Evolutionary conservation across 495 filamentous ascomycete species (phyloP).

Genomic region (Choiromyces venosus): DNA sequence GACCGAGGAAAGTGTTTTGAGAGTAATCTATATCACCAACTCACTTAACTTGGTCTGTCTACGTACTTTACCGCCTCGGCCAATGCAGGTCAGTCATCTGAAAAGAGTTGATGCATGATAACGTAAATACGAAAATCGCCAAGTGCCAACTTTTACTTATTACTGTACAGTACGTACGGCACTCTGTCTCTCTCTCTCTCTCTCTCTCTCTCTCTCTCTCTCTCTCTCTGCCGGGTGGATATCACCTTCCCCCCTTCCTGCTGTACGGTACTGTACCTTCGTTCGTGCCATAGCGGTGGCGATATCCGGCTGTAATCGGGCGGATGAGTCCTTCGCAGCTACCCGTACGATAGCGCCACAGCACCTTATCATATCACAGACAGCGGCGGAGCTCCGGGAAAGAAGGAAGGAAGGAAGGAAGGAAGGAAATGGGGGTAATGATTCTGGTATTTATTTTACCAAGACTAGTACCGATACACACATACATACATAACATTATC

Average conservation of each 20-base stretch:
- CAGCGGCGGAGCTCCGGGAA: not conserved
- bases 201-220: too few relatives aligned
- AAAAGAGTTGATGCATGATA: not conserved
- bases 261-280: too few relatives aligned
- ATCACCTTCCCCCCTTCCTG: not conserved
- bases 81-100: not conserved
- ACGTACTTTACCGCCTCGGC: not conserved
- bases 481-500: too few relatives aligned
- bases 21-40: not conserved
- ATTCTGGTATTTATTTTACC: not conserved
- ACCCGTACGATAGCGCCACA: not conserved
- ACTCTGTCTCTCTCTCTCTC: not conserved
- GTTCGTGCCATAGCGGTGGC: not conserved
- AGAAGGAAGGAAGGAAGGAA: not conserved
- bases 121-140: not conserved
- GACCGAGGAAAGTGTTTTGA: not conserved
- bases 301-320: not conserved
- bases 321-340: not conserved
- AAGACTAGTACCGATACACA: too few relatives aligned
- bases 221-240: not conserved
- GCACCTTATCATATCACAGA: not conserved
- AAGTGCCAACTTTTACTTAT: not conserved
- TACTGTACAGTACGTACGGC: not conserved
- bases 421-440: not conserved
- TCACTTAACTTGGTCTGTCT: not conserved